Evolutionary conservation across 176 grass and related monocot genomes (phyloP).

Genomic region (Urochloa ruziziensis): DNA sequence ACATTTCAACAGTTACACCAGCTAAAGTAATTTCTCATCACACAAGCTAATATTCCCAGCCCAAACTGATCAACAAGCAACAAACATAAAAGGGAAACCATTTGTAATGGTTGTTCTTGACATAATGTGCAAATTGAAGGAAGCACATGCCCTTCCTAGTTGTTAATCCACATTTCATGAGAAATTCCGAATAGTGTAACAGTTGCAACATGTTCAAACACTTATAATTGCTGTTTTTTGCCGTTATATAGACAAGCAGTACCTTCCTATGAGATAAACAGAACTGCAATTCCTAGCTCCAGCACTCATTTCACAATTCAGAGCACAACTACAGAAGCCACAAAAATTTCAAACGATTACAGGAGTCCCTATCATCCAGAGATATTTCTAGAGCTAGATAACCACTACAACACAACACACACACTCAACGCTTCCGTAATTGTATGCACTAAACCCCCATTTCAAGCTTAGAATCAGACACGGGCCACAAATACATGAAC

Average conservation of each 20-base stretch:
- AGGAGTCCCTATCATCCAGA: background rate
- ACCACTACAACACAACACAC: background rate
- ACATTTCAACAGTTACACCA: background rate
- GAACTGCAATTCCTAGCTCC: background rate
- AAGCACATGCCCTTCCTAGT: background rate
- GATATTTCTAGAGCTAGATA: background rate
- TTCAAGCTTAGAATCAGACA: background rate
- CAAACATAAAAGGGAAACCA: background rate
- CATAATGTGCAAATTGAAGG: background rate
- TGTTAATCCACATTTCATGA: background rate
- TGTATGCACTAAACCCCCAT: background rate
- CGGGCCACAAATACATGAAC: background rate
- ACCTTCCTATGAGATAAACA: background rate
- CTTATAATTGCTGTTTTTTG: background rate
- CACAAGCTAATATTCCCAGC: background rate
- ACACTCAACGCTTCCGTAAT: background rate
- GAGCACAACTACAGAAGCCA: background rate
- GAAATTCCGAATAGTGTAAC: background rate
- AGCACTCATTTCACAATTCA: background rate
- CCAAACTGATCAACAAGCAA: background rate
- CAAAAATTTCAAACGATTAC: background rate
- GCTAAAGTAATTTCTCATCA: background rate
- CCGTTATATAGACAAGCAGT: background rate
- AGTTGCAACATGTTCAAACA: background rate
- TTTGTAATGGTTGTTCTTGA: background rate